phyloP scores from a whole-genome alignment of 2,329 filamentous ascomycete genomes.

The Xenoacremonium recifei region DNA sequence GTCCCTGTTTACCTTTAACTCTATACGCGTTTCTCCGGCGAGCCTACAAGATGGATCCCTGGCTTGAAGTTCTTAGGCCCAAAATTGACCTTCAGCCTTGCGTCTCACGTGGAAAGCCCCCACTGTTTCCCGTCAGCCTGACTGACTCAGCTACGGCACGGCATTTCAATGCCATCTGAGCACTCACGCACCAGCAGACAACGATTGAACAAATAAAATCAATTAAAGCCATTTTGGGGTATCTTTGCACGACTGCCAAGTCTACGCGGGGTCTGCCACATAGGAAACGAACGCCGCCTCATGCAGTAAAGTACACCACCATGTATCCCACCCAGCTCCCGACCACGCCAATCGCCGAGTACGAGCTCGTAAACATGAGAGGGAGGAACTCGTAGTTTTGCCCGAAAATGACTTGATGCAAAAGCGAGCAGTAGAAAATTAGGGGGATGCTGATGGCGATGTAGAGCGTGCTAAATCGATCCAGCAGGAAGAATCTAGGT shows the following conservation, averaged over 20 bases:
- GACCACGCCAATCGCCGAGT: conserved; percentile 90
- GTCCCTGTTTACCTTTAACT: not conserved
- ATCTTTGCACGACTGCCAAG: conserved; percentile 12
- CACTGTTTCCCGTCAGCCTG: not conserved
- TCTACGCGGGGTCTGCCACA: not conserved
- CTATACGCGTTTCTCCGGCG: conserved; percentile 1
- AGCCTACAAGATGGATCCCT: not conserved
- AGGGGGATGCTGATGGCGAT: conserved; percentile 86
- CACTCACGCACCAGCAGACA: not conserved
- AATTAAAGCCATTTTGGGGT: conserved; percentile 20
- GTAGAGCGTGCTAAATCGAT: conserved; percentile 87
- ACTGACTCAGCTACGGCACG: not conserved
- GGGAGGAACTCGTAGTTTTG: conserved; percentile 84
- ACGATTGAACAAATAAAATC: not conserved
- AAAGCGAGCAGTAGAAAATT: conserved; percentile 81
- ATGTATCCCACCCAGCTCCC: conserved; percentile 94
- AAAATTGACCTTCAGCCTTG: conserved; percentile 26
- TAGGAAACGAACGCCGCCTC: conserved; percentile 4
- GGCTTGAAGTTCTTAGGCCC: conserved; percentile 17
- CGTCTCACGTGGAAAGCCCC: conserved; percentile 26
- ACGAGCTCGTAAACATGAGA: conserved; percentile 95
- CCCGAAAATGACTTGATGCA: conserved; percentile 83
- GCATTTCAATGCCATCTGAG: conserved; percentile 1
- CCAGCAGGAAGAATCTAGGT: conserved; percentile 83
- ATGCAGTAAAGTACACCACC: conserved; percentile 79